Conservation (phyloP, 2,329 filamentous ascomycete genomes). For the Aspergillus sp. region DNA sequence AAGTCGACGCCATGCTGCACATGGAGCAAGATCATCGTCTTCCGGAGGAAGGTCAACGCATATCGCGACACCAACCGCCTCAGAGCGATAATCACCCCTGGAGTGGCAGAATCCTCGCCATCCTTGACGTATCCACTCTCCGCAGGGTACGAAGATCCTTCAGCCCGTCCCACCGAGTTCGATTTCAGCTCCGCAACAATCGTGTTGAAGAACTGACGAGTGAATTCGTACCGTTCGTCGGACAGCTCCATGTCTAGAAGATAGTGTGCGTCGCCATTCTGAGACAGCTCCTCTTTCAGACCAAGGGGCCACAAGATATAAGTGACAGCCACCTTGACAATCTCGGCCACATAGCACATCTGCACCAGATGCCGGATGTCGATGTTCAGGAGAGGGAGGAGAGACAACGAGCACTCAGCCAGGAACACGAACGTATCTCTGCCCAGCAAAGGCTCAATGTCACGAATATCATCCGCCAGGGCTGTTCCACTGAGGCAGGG, state of each 20-base stretch:
- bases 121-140: conserved; percentile 39
- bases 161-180: conserved; percentile 35
- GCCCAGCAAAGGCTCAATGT: conserved; percentile 39
- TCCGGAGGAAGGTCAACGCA: conserved; percentile 85
- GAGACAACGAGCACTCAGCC: conserved; percentile 70
- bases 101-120: conserved; percentile 34
- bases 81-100: conserved; percentile 32
- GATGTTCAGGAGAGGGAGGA: conserved; percentile 65
- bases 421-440: conserved; percentile 60
- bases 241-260: conserved; percentile 26
- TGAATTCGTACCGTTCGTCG: conserved; percentile 26
- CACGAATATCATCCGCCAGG: conserved; percentile 35
- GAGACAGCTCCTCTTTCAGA: conserved; percentile 33
- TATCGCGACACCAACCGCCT: conserved; percentile 66
- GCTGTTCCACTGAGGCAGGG: conserved; percentile 35
- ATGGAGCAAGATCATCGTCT: conserved; percentile 78
- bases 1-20: conserved; percentile 88
- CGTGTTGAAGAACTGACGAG: conserved; percentile 39
- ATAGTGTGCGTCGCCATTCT: conserved; percentile 28
- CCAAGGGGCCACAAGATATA: conserved; percentile 46
- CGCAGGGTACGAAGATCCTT: conserved; percentile 35
- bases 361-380: conserved; percentile 78
- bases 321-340: conserved; percentile 73
- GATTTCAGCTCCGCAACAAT: conserved; percentile 36
- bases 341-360: conserved; percentile 86